Evolutionary conservation across 139 green algal species (phyloP).

Genomic region (Microglena sp.): DNA sequence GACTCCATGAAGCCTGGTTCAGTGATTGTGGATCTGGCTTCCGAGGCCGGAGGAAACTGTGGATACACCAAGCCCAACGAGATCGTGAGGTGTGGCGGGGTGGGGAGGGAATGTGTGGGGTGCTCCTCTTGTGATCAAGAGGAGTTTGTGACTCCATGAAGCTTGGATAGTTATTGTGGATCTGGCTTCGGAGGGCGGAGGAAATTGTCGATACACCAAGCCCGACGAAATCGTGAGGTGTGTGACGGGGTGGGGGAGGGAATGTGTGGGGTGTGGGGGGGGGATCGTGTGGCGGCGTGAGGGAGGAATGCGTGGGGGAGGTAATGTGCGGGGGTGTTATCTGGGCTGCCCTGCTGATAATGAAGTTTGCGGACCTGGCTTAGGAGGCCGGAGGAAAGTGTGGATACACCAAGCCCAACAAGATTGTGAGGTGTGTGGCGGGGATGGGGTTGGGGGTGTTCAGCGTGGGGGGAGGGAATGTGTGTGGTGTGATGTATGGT

Average conservation of each 20-base stretch:
- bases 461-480: too few relatives aligned
- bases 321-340: too few relatives aligned
- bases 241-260: too few relatives aligned
- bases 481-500: too few relatives aligned
- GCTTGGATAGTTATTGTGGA: conserved; percentile 87
- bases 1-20: conserved; percentile 68
- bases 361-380: conserved; percentile 77
- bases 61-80: conserved; percentile 30
- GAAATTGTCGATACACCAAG: conserved; percentile 40
- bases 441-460: conserved; percentile 73
- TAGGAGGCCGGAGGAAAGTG: conserved; percentile 57
- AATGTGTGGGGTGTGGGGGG: too few relatives aligned
- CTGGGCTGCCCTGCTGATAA: too few relatives aligned
- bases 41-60: conserved; percentile 57
- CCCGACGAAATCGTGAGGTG: conserved; percentile 15
- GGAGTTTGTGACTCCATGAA: too few relatives aligned
- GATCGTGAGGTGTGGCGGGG: too few relatives aligned
- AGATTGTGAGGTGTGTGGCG: conserved; percentile 22
- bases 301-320: too few relatives aligned
- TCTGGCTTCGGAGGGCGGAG: conserved; percentile 69
- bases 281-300: too few relatives aligned
- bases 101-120: too few relatives aligned
- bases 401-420: conserved; percentile 24
- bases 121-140: too few relatives aligned
- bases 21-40: conserved; percentile 81